These are phyloP conservation scores for Fraxinus baroniana DNA, from an alignment of 305 asterid species.

Conservation along the genomic window DNA sequence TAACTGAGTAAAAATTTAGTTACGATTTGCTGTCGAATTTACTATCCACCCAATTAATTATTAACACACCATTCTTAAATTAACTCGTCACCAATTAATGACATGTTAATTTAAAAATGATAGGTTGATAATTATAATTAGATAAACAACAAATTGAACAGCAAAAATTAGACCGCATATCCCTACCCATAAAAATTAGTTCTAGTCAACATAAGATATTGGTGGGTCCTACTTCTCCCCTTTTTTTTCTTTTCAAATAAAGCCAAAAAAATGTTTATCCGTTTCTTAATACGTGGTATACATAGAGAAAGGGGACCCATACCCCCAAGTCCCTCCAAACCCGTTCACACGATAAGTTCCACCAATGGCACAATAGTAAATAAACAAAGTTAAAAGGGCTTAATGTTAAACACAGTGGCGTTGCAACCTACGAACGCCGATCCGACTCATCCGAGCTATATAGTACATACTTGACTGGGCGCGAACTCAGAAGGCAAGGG, in stretches of 20 bases:
- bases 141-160: no score
- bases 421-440: conserved; percentile 23
- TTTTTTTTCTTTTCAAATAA: not conserved
- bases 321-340: not conserved
- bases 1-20: no score
- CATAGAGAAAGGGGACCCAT: not conserved
- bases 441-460: conserved; percentile 28
- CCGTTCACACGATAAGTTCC: not conserved
- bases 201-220: not conserved
- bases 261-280: not conserved
- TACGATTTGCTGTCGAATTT: no score
- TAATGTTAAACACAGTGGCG: not conserved
- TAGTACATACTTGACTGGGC: conserved; percentile 19
- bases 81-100: no score
- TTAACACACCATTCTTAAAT: no score
- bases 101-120: no score
- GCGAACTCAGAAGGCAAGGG: conserved; percentile 12
- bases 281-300: not conserved
- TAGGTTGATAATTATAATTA: no score
- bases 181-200: no score
- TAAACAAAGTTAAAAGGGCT: conserved; percentile 10
- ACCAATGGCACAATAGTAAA: not conserved
- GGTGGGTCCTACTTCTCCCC: not conserved
- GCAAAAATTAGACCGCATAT: no score
- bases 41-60: no score